Evolutionary conservation across 1,284 basidiomycete species (phyloP).

Genomic region (Ustilago hordei): DNA sequence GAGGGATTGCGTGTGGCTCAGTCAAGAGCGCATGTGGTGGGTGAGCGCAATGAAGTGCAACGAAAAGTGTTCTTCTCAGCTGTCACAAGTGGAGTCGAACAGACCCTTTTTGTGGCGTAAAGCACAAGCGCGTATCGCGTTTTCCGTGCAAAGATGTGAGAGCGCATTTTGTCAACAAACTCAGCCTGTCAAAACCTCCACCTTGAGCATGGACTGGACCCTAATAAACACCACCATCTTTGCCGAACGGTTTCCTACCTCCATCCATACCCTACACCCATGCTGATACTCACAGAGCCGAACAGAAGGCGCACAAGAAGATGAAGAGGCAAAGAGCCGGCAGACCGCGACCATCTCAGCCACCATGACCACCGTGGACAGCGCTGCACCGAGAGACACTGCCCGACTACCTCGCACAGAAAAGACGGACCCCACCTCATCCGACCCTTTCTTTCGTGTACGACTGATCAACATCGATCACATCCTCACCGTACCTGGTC

Average conservation of each 20-base stretch:
- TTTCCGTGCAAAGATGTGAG: slow-evolving; percentile 7
- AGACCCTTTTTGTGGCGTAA: slow-evolving; percentile 31
- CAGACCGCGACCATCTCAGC: background rate
- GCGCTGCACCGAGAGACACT: slow-evolving; percentile 4
- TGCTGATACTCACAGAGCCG: background rate
- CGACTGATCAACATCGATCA: slow-evolving; percentile 65
- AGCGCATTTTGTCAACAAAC: background rate
- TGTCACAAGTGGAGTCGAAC: slow-evolving; percentile 8
- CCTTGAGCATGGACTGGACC: slow-evolving; percentile 1
- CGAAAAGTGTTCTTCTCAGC: slow-evolving; percentile 8
- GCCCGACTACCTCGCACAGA: slow-evolving; percentile 22
- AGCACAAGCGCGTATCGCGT: slow-evolving; percentile 28
- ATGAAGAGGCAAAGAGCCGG: background rate
- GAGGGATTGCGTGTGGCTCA: slow-evolving; percentile 6
- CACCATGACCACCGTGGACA: slow-evolving; percentile 14
- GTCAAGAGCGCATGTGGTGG: slow-evolving; percentile 5
- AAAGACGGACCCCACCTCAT: slow-evolving; percentile 17
- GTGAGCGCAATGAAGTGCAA: background rate
- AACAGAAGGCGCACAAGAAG: background rate
- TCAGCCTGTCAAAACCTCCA: slow-evolving; percentile 2
- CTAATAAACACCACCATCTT: background rate
- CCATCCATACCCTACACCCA: background rate
- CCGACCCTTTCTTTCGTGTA: slow-evolving; percentile 59
- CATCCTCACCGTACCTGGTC: slow-evolving; percentile 43
- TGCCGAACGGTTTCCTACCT: background rate